phyloP scores from a whole-genome alignment of 305 asterid genomes.

The Fraxinus ornus region DNA sequence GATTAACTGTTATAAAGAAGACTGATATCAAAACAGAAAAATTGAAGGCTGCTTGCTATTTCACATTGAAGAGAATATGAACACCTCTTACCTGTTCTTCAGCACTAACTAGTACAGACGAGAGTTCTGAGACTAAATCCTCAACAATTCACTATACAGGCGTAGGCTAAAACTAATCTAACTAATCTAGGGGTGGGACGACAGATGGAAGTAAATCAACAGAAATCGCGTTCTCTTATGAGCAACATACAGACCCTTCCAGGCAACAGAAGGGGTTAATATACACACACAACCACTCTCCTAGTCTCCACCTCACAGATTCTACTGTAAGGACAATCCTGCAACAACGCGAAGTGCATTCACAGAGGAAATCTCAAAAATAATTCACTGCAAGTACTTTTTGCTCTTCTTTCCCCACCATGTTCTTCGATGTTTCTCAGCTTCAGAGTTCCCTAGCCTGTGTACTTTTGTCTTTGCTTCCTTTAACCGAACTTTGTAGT shows the following conservation, averaged over 20 bases:
- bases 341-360: neutral
- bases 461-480: constrained; percentile 63
- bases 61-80: constrained; percentile 11
- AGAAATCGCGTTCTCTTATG: constrained; percentile 9
- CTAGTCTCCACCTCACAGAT: constrained; percentile 13
- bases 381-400: constrained; percentile 23
- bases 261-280: constrained; percentile 26
- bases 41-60: constrained; percentile 14
- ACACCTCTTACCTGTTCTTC: constrained; percentile 19
- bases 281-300: constrained; percentile 19
- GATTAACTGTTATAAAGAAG: neutral
- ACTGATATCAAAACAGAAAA: neutral
- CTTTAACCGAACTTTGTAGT: constrained; percentile 61
- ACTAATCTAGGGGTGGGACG: neutral
- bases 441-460: constrained; percentile 48
- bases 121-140: constrained; percentile 1
- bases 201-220: constrained; percentile 1
- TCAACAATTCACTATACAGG: constrained; percentile 28
- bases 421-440: constrained; percentile 53
- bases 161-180: constrained; percentile 13
- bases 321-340: constrained; percentile 7
- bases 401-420: constrained; percentile 88
- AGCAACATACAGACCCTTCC: constrained; percentile 21
- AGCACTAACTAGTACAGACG: constrained; percentile 26
- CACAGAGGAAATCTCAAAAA: neutral